Percentiles rank a stretch among this genome's conserved stretches.
Conservation (phyloP, 169 alveolate species). For the Plasmodium billcollinsi region DNA sequence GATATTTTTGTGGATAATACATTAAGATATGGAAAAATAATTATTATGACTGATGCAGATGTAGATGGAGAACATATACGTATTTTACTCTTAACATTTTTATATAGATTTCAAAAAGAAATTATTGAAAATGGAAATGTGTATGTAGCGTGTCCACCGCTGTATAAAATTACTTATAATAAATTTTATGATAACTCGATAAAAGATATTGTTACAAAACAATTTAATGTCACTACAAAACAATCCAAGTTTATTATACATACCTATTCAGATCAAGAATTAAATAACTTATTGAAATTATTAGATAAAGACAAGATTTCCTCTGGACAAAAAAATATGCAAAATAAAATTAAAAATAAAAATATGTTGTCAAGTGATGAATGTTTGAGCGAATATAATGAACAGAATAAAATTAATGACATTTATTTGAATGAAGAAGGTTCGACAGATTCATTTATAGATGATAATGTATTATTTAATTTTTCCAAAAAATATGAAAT, state of each 20-base stretch:
- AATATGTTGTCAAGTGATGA: neutral
- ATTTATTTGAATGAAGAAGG: neutral
- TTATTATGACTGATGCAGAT: conserved; percentile 90
- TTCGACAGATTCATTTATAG: neutral
- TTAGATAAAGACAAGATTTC: conserved; percentile 43
- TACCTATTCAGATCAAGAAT: conserved; percentile 60
- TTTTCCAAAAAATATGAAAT: conserved; percentile 73
- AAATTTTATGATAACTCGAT: conserved; percentile 41
- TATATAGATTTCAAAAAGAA: conserved; percentile 83
- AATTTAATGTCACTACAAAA: conserved; percentile 78
- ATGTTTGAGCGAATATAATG: neutral
- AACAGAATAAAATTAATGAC: neutral
- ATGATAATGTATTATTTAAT: conserved; percentile 24
- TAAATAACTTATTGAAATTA: conserved; percentile 37
- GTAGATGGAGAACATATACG: conserved; percentile 90
- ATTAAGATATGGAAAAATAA: conserved; percentile 85
- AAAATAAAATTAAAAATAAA: neutral
- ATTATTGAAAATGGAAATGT: conserved; percentile 84
- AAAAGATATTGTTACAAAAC: conserved; percentile 50
- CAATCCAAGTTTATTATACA: conserved; percentile 77
- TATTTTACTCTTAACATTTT: conserved; percentile 82
- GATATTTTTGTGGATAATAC: conserved; percentile 17
- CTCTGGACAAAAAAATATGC: conserved; percentile 4
- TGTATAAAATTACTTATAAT: conserved; percentile 82
- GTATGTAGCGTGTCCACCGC: conserved; percentile 89